Evolutionary conservation across 2,329 filamentous ascomycete genomes (phyloP).

Genomic region (Coniochaeta ligniaria): DNA sequence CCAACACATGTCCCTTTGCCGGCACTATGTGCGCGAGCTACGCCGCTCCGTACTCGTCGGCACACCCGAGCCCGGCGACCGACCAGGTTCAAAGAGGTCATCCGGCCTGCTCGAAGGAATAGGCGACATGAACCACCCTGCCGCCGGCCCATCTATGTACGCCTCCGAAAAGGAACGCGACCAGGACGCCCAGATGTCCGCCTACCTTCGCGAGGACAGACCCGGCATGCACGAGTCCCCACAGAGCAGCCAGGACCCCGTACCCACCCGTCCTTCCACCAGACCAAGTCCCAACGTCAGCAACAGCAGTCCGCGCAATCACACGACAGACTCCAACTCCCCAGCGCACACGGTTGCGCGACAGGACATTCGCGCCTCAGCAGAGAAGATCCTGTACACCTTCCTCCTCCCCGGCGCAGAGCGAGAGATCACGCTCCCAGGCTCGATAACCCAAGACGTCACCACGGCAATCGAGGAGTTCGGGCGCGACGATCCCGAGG

Average conservation of each 20-base stretch:
- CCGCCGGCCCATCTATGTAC: constrained; percentile 55
- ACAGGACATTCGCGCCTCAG: constrained; percentile 84
- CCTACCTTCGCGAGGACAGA: constrained; percentile 68
- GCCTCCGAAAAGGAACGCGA: constrained; percentile 65
- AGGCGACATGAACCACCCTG: constrained; percentile 56
- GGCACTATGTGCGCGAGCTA: constrained; percentile 93
- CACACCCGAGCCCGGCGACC: constrained; percentile 81
- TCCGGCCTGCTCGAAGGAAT: constrained; percentile 70
- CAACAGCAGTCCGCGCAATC: constrained; percentile 54
- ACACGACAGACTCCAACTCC: constrained; percentile 71
- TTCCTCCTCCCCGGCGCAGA: constrained; percentile 93
- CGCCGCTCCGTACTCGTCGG: constrained; percentile 87
- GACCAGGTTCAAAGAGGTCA: constrained; percentile 69
- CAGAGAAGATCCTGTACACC: constrained; percentile 98
- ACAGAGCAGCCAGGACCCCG: constrained; percentile 31
- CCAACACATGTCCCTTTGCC: constrained; percentile 95
- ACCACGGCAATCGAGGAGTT: constrained; percentile 84
- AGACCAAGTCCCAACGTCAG: constrained; percentile 26
- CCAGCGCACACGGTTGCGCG: constrained; percentile 78
- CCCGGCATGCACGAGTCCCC: constrained; percentile 50
- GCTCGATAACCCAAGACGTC: constrained; percentile 78
- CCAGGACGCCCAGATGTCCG: constrained; percentile 84
- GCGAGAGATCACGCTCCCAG: constrained; percentile 88
- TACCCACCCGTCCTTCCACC: neutral
- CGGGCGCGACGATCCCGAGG: constrained; percentile 89